phyloP scores from a whole-genome alignment of 2,329 filamentous ascomycete species.

The Leptodontidium sp. region DNA sequence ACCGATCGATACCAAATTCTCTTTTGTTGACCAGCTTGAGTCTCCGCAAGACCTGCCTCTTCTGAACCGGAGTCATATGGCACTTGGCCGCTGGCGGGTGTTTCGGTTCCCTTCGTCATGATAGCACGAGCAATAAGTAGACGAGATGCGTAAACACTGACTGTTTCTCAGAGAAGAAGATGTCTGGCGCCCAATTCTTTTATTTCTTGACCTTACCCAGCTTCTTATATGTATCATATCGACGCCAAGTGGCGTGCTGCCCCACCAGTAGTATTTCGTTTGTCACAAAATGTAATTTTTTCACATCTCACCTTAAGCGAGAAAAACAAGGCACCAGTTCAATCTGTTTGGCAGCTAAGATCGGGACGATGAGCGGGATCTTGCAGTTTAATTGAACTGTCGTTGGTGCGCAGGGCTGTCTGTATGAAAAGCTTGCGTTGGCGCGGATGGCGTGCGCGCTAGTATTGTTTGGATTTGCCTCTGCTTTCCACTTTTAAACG shows the following conservation, averaged over 20 bases:
- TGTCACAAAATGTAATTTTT: neutral
- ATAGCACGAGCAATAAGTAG: neutral
- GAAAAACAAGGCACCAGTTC: neutral
- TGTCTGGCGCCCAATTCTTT: neutral
- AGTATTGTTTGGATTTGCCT: constrained; percentile 1
- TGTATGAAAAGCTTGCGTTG: neutral
- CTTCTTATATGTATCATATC: constrained; percentile 3
- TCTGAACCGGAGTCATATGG: neutral
- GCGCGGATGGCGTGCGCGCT: constrained; percentile 16
- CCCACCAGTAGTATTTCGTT: neutral
- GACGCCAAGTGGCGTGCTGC: constrained; percentile 3
- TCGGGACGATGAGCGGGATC: neutral
- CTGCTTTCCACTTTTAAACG: neutral
- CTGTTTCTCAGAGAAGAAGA: neutral
- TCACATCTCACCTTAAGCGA: neutral
- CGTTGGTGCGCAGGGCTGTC: neutral
- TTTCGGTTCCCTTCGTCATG: neutral
- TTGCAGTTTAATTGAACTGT: neutral
- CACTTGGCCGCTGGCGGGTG: neutral
- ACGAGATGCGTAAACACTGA: neutral
- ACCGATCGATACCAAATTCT: constrained; percentile 36
- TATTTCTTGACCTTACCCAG: neutral
- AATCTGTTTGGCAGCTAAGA: neutral
- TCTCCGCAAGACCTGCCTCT: neutral
- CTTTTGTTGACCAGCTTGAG: neutral